These are phyloP conservation scores for Postia placenta DNA, from an alignment of 768 basidiomycete species.

Conservation along the genomic window DNA sequence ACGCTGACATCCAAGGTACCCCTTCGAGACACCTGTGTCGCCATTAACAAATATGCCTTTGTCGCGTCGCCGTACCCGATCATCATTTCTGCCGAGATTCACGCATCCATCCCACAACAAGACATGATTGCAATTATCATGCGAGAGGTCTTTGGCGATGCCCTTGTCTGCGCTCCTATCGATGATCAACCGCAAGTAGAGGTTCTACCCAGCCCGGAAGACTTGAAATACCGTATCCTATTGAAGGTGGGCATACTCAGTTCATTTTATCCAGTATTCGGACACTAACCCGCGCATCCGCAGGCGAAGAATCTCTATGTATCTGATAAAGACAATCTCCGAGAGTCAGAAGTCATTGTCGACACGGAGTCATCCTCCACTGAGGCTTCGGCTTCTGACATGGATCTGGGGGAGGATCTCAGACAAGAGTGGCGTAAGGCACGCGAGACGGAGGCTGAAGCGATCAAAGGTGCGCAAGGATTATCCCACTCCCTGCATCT, in stretches of 20 bases:
- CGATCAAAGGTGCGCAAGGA: conserved; percentile 26
- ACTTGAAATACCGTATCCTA: conserved; percentile 70
- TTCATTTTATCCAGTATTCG: not conserved
- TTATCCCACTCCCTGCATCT: not conserved
- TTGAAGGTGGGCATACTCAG: conserved; percentile 53
- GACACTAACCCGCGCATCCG: not conserved
- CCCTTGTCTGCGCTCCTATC: conserved; percentile 41
- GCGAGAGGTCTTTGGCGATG: conserved; percentile 50
- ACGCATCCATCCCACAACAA: conserved; percentile 77
- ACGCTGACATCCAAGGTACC: conserved; percentile 83
- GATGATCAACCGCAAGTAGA: conserved; percentile 44
- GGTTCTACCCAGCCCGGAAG: conserved; percentile 76
- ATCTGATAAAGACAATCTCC: conserved; percentile 29
- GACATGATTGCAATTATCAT: conserved; percentile 74
- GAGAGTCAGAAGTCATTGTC: conserved; percentile 27
- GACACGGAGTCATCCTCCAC: conserved; percentile 39
- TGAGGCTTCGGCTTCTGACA: conserved; percentile 27
- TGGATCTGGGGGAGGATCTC: conserved; percentile 15
- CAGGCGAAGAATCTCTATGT: conserved; percentile 78
- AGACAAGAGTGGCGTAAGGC: conserved; percentile 24
- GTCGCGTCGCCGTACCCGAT: conserved; percentile 87
- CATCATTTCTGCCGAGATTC: conserved; percentile 90
- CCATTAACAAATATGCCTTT: conserved; percentile 87
- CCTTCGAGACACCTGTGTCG: conserved; percentile 73
- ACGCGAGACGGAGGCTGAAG: conserved; percentile 27